These are phyloP conservation scores for Aleurites moluccanus DNA, from an alignment of 441 rosid species.

Conservation along the genomic window DNA sequence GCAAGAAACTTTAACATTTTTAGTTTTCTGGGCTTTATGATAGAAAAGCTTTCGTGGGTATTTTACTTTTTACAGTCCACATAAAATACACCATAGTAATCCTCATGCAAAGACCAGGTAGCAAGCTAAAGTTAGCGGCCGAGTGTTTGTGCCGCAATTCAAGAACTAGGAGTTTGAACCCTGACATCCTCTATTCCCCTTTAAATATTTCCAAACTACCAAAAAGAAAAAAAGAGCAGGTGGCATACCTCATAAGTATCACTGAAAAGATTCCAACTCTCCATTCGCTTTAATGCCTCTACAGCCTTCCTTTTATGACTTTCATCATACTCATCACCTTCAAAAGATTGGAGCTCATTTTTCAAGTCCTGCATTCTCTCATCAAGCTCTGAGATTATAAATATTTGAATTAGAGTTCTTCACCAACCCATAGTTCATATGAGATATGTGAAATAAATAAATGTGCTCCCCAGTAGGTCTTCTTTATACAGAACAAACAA, in stretches of 20 bases:
- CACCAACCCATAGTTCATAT: slow-evolving; percentile 13
- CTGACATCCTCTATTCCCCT: too few species aligned
- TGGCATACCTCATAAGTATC: slow-evolving; percentile 71
- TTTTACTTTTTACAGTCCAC: background rate
- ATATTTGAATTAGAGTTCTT: slow-evolving; percentile 17
- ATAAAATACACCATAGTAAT: background rate
- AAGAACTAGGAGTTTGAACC: background rate
- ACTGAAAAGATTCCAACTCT: slow-evolving; percentile 93
- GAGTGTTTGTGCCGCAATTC: background rate
- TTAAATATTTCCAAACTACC: too few species aligned
- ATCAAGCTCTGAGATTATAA: slow-evolving; percentile 75
- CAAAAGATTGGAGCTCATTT: slow-evolving; percentile 92
- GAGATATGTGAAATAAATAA: slow-evolving; percentile 8
- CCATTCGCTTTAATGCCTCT: slow-evolving; percentile 89
- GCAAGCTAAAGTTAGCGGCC: background rate
- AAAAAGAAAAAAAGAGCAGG: slow-evolving; percentile 11
- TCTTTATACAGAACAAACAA: background rate
- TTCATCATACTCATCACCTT: slow-evolving; percentile 84
- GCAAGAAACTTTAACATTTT: background rate
- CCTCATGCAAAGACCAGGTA: background rate
- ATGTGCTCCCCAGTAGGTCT: background rate
- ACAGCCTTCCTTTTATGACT: slow-evolving; percentile 74
- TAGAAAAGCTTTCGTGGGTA: background rate
- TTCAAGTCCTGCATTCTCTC: slow-evolving; percentile 96
- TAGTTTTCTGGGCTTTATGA: background rate